Conservation (phyloP, 83 land plant genomes). For the Isoetes engelmannii region DNA sequence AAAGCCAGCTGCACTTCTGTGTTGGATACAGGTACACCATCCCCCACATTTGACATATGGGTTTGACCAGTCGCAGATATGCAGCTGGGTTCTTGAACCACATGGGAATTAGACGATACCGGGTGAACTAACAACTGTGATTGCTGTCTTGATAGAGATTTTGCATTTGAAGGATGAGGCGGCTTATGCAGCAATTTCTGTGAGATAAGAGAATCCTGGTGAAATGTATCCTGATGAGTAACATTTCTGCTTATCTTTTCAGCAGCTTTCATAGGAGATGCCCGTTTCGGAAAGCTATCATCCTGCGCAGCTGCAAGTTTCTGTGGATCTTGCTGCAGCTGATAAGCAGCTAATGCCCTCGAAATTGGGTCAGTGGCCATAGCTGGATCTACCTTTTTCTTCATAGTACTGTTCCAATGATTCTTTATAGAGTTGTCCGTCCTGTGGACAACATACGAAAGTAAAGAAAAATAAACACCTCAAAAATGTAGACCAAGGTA, state of each 20-base stretch:
- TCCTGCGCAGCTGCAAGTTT: neutral
- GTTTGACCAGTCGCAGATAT: too few relatives aligned
- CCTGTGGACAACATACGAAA: conserved; percentile 27
- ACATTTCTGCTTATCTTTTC: neutral
- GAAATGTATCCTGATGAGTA: neutral
- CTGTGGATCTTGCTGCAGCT: conserved; percentile 24
- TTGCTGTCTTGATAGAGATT: neutral
- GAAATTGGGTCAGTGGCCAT: conserved; percentile 28
- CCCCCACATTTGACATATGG: too few relatives aligned
- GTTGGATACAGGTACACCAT: too few relatives aligned
- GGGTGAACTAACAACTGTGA: too few relatives aligned
- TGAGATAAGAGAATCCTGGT: neutral
- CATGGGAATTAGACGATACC: too few relatives aligned
- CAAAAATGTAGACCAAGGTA: too few relatives aligned
- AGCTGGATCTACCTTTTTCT: conserved; percentile 69
- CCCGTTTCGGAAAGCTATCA: neutral
- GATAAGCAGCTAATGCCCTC: conserved; percentile 29
- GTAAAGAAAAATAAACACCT: too few relatives aligned
- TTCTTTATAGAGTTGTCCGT: conserved; percentile 94
- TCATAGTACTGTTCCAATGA: conserved; percentile 95
- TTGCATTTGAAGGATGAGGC: neutral
- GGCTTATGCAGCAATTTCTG: neutral
- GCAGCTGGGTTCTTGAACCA: too few relatives aligned
- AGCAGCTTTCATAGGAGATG: neutral
- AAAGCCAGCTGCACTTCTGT: too few relatives aligned